Base-by-base conservation (phyloP, 2,329 filamentous ascomycete genomes). In the Mycosphaerella arachidis region DNA sequence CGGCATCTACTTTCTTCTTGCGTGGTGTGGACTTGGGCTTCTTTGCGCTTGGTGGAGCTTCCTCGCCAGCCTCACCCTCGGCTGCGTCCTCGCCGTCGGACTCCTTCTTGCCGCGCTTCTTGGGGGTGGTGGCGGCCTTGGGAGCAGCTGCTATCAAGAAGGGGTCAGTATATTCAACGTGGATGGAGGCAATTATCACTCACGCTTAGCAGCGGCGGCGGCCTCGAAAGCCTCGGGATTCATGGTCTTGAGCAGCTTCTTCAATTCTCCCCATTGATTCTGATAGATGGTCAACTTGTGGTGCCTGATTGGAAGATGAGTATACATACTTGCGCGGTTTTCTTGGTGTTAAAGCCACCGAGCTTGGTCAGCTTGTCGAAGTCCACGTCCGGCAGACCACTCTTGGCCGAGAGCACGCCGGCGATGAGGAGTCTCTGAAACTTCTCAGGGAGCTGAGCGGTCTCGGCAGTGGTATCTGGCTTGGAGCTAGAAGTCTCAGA, bases 191-290 rank as follows among this genome's bases (percentile, higher is more conserved):
- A 52, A 6, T 4, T 27, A 7, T 45, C 10, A 56, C 52, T 43
- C 45, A 51, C 40, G 53, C 33, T 53, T 53, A 24, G 24, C 52
- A 48, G 60, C 56, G 50, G 63, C 70, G 18, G 57, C 64, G 31
- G 62, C 64, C 31, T 29, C 58, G 18, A 51, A 64, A 24, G 27
- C 59, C 27, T 58, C 58, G 13, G 67, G 58, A 35, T 54, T 59
- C 20, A 67, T 20, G 7, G 53, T 18, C 13, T 54, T 51, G 48
- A 75, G 57, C 67, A 74, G 73, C 66, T 70, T 71, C 68, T 73
- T 73, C 61, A 74, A 66, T 3, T 55, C 57, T 52, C 65, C 70
- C 73, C 73, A 75, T n/a, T 65, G 69, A 67, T 75, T 75, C 57
- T 60, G 54, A 4, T 68, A 63, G 12, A 70, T 72, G 63, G 72